Conservation (phyloP, 2,329 filamentous ascomycete species). For the Apiospora rasikravindrae region DNA sequence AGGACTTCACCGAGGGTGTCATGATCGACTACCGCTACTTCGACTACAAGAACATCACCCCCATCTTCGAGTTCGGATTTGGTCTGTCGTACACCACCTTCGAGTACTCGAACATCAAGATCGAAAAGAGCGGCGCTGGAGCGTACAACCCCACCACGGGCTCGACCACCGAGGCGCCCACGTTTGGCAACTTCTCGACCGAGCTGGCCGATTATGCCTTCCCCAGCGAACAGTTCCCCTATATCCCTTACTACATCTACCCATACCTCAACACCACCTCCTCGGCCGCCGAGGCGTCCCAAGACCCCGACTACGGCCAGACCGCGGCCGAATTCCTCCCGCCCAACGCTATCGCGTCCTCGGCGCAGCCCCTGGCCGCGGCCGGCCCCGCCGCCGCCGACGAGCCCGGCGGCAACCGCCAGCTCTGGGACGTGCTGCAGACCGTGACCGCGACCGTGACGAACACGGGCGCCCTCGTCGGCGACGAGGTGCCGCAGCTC, state of each 20-base stretch:
- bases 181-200: constrained; percentile 67
- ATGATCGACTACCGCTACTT: constrained; percentile 85
- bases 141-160: constrained; percentile 66
- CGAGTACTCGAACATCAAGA: constrained; percentile 69
- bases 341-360: constrained; percentile 57
- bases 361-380: constrained; percentile 59
- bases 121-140: constrained; percentile 55
- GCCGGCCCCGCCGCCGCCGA: constrained; percentile 47
- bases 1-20: constrained; percentile 76
- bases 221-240: constrained; percentile 60
- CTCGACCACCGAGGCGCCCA: constrained; percentile 66
- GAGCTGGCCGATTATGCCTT: constrained; percentile 70
- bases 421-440: constrained; percentile 73
- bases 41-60: constrained; percentile 68
- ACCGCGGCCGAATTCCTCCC: constrained; percentile 66
- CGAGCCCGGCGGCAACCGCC: constrained; percentile 67
- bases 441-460: constrained; percentile 69
- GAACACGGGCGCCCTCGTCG: constrained; percentile 70
- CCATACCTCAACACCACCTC: constrained; percentile 72
- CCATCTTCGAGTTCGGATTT: constrained; percentile 81
- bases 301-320: constrained; percentile 64
- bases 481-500: constrained; percentile 77
- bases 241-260: constrained; percentile 66
- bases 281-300: constrained; percentile 58
- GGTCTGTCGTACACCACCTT: constrained; percentile 85